phyloP scores from a whole-genome alignment of 345 rosid species.

The Populus euphratica region DNA sequence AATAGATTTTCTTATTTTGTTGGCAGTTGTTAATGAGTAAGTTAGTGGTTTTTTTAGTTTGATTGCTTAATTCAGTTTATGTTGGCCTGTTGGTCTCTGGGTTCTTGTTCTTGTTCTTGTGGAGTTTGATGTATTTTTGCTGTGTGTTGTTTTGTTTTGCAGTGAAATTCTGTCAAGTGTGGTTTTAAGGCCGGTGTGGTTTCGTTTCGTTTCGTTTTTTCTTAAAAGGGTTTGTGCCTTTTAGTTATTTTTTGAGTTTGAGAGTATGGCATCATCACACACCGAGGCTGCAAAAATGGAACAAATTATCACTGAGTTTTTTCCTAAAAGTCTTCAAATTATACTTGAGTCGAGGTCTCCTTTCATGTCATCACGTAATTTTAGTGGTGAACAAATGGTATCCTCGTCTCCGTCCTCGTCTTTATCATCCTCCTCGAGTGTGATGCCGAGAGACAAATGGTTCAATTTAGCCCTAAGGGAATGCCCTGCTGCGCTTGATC shows the following conservation, averaged over 20 bases:
- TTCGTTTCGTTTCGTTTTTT: slow-evolving; percentile 11
- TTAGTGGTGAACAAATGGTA: slow-evolving; percentile 68
- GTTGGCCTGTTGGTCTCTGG: background rate
- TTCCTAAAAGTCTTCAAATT: slow-evolving; percentile 82
- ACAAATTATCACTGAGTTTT: slow-evolving; percentile 84
- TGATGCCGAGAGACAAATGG: slow-evolving; percentile 88
- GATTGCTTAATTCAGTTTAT: background rate
- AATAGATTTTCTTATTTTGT: background rate
- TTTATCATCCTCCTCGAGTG: slow-evolving; percentile 64
- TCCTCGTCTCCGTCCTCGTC: slow-evolving; percentile 72
- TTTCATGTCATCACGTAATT: slow-evolving; percentile 73
- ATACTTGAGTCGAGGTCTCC: slow-evolving; percentile 89
- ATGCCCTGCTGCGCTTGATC: slow-evolving; percentile 75
- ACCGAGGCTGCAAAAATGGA: slow-evolving; percentile 73
- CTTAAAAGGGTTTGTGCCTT: slow-evolving; percentile 18
- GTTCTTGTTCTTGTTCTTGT: background rate
- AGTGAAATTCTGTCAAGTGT: slow-evolving; percentile 13
- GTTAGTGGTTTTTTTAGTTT: background rate
- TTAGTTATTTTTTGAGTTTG: background rate
- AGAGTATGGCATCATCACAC: slow-evolving; percentile 53
- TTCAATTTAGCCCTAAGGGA: slow-evolving; percentile 89
- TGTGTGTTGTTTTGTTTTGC: slow-evolving; percentile 15
- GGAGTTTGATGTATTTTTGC: slow-evolving; percentile 10
- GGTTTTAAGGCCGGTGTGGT: background rate
- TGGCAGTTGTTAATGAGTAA: background rate